Conservation (phyloP, 805 yeast species). For the Kodamaea sagamina region DNA sequence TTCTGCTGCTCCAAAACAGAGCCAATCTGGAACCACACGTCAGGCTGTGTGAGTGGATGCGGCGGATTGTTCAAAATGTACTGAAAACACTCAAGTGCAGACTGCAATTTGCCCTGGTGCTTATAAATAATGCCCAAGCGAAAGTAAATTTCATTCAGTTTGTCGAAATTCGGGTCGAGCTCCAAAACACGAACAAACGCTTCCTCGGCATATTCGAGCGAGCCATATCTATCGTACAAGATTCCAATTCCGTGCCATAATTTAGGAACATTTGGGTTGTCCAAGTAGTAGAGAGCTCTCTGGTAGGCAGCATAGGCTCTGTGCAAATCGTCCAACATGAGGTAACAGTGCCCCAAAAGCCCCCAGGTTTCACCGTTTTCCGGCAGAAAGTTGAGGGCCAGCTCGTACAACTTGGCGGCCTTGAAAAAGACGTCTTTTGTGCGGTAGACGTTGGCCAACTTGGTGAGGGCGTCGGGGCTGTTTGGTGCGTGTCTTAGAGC, state of each 20-base stretch:
- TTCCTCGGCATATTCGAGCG: conserved; percentile 96
- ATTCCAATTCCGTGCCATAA: conserved; percentile 99
- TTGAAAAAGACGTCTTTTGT: conserved; percentile 87
- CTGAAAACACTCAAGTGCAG: conserved; percentile 91
- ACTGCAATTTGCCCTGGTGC: conserved; percentile 84
- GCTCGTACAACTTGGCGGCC: conserved; percentile 92
- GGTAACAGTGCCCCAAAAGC: conserved; percentile 89
- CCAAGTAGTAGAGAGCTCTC: conserved; percentile 87
- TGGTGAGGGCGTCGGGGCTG: conserved; percentile 80
- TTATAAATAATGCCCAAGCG: conserved; percentile 94
- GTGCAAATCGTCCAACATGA: conserved; percentile 94
- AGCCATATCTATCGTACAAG: conserved; percentile 92
- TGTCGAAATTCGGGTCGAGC: conserved; percentile 93
- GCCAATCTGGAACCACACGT: conserved; percentile 98
- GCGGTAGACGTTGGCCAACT: conserved; percentile 85
- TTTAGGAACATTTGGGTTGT: conserved; percentile 93
- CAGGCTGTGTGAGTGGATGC: conserved; percentile 92
- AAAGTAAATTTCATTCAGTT: conserved; percentile 94
- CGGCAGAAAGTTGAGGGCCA: conserved; percentile 77
- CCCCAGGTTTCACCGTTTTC: conserved; percentile 98
- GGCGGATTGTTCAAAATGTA: conserved; percentile 92
- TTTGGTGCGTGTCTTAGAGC: conserved; percentile 86
- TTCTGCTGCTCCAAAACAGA: conserved; percentile 92
- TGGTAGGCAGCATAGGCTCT: conserved; percentile 96
- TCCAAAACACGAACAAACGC: conserved; percentile 95